Percentiles rank a stretch among this genome's conserved stretches.
phyloP scores from a whole-genome alignment of 2,329 filamentous ascomycete genomes.

The Incumbomyces lentus region DNA sequence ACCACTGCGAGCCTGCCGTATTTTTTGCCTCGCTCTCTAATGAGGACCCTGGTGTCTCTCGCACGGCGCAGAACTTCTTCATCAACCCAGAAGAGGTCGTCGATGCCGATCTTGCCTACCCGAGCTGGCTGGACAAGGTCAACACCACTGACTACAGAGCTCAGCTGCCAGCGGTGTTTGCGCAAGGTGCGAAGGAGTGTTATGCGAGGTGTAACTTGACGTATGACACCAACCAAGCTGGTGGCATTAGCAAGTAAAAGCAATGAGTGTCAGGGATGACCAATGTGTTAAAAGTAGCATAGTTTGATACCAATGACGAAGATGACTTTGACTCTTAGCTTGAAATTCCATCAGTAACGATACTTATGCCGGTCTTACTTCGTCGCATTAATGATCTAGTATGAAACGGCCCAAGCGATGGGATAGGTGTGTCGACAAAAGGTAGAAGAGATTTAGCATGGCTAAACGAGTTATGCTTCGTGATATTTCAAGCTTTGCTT shows the following conservation, averaged over 20 bases:
- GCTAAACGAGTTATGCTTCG: too few relatives aligned
- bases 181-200: conserved; percentile 10
- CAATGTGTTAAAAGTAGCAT: neutral
- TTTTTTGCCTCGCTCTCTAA: conserved; percentile 34
- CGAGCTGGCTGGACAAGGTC: conserved; percentile 11
- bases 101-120: conserved; percentile 24
- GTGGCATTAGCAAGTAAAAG: conserved; percentile 10
- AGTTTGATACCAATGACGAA: too few relatives aligned
- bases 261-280: neutral
- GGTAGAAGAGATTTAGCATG: too few relatives aligned
- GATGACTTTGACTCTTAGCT: too few relatives aligned
- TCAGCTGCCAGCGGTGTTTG: conserved; percentile 9
- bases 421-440: too few relatives aligned
- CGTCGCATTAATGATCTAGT: too few relatives aligned
- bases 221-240: conserved; percentile 10
- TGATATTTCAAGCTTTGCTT: too few relatives aligned
- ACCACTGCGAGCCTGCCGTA: conserved; percentile 40
- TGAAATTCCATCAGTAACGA: too few relatives aligned
- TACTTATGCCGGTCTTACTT: too few relatives aligned
- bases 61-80: conserved; percentile 42
- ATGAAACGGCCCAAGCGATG: too few relatives aligned
- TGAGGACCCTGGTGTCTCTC: conserved; percentile 27
- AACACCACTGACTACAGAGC: conserved; percentile 12
- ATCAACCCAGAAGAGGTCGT: conserved; percentile 36
- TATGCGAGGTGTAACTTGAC: conserved; percentile 7